Conservation (phyloP, 2,329 filamentous ascomycete species). For the Neonectria hederae region DNA sequence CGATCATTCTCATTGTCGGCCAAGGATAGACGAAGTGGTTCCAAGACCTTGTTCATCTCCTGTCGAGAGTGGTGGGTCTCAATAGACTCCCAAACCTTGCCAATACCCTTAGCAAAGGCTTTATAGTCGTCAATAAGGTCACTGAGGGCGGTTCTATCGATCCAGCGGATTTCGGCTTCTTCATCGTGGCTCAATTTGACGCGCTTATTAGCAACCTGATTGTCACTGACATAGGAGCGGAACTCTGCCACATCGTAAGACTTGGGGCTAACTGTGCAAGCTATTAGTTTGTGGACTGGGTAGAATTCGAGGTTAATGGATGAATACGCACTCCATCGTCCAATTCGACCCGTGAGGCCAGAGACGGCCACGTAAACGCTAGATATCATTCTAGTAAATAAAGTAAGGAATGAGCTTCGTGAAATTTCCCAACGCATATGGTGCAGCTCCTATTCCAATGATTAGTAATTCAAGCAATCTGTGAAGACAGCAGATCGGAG, state of each 20-base stretch:
- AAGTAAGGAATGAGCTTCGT: conserved; percentile 26
- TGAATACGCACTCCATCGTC: conserved; percentile 36
- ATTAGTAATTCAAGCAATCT: conserved; percentile 2
- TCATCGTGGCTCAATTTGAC: conserved; percentile 36
- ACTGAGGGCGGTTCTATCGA: conserved; percentile 37
- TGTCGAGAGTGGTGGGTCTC: conserved; percentile 26
- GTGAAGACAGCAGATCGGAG: neutral
- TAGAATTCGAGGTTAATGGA: neutral
- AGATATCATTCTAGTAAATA: conserved; percentile 45
- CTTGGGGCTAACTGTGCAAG: conserved; percentile 34
- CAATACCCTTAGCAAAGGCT: conserved; percentile 35
- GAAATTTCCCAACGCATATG: conserved; percentile 37
- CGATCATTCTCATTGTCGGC: conserved; percentile 35
- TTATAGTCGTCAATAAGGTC: conserved; percentile 38
- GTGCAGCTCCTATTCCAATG: conserved; percentile 18
- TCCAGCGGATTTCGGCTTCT: conserved; percentile 36
- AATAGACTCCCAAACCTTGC: conserved; percentile 34
- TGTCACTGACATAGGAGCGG: conserved; percentile 33
- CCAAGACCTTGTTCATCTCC: conserved; percentile 40
- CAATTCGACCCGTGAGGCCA: conserved; percentile 40
- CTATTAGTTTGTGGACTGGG: conserved; percentile 18
- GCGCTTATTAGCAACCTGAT: conserved; percentile 42
- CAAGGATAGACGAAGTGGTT: conserved; percentile 34
- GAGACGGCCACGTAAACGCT: conserved; percentile 39
- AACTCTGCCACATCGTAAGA: conserved; percentile 39